Conservation (phyloP, 2,329 filamentous ascomycete genomes). For the Dryadomyces quercus-mongolicae region DNA sequence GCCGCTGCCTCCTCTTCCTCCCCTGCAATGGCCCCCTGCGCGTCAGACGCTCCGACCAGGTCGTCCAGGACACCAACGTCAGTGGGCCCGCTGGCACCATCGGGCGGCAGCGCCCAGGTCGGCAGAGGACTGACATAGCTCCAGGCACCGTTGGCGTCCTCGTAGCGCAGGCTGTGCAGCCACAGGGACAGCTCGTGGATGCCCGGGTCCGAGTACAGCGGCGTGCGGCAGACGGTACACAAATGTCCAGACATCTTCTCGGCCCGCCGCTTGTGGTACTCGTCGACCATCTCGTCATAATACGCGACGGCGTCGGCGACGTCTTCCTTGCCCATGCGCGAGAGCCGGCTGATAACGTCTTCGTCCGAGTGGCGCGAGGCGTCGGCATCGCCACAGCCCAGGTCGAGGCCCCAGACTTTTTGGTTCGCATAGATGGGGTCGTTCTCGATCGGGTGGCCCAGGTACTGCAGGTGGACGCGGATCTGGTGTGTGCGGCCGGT, state of each 20-base stretch:
- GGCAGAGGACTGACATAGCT: constrained; percentile 77
- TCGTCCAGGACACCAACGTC: constrained; percentile 51
- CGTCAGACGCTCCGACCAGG: constrained; percentile 38
- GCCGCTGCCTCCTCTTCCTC: not conserved
- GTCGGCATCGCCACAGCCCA: constrained; percentile 58
- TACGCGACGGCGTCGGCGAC: constrained; percentile 84
- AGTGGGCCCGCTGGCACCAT: constrained; percentile 57
- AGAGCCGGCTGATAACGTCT: constrained; percentile 75
- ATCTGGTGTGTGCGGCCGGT: constrained; percentile 93
- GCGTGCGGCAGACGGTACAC: constrained; percentile 73
- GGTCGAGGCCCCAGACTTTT: constrained; percentile 72
- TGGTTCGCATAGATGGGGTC: constrained; percentile 97
- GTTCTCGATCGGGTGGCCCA: constrained; percentile 92
- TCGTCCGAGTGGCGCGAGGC: constrained; percentile 65
- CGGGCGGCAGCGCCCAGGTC: constrained; percentile 73
- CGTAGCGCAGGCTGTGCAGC: constrained; percentile 83
- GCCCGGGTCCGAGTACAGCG: constrained; percentile 86
- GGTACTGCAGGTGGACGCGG: constrained; percentile 84
- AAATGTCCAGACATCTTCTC: constrained; percentile 84
- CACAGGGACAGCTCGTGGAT: constrained; percentile 84
- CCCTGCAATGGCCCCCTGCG: not conserved
- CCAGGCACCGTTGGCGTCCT: constrained; percentile 74
- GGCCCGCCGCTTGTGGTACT: constrained; percentile 80
- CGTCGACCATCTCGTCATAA: constrained; percentile 84
- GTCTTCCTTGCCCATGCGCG: constrained; percentile 88